phyloP scores from a whole-genome alignment of 2,329 filamentous ascomycete genomes.

The Diplocarpon rosae region DNA sequence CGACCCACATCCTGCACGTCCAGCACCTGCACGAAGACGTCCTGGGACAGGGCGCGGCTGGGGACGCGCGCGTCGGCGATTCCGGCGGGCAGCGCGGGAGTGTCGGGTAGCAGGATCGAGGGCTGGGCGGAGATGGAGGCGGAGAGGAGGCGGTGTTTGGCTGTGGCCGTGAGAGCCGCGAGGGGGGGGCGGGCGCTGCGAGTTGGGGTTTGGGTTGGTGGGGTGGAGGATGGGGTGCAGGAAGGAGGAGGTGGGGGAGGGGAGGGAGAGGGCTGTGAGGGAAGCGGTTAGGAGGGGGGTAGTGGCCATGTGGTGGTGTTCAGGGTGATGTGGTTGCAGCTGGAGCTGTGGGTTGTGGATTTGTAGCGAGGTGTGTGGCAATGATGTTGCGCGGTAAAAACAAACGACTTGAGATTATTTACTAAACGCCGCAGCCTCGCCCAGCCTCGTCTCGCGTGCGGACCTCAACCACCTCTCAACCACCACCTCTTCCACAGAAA shows the following conservation, averaged over 20 bases:
- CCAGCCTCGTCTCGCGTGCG: constrained; percentile 13
- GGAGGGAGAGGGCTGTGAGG: constrained; percentile 14
- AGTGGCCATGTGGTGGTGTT: constrained; percentile 5
- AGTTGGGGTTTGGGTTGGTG: constrained; percentile 2
- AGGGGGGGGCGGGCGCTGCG: constrained; percentile 36
- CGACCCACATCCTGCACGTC: constrained; percentile 75
- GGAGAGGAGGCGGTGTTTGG: constrained; percentile 67
- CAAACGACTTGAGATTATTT: neutral
- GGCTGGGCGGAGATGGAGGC: constrained; percentile 49
- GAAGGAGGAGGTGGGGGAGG: constrained; percentile 15
- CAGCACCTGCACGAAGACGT: constrained; percentile 70
- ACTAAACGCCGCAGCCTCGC: too few relatives aligned
- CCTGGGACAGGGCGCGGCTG: constrained; percentile 44
- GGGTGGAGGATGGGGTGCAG: constrained; percentile 17
- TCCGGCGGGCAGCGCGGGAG: constrained; percentile 45
- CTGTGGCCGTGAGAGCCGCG: constrained; percentile 47
- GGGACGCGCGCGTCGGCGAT: constrained; percentile 41
- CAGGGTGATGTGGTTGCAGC: too few relatives aligned
- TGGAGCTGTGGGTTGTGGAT: too few relatives aligned
- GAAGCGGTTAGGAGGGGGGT: constrained; percentile 13
- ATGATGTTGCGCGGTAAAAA: too few relatives aligned
- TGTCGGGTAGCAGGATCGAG: constrained; percentile 35
- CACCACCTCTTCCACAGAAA: neutral
- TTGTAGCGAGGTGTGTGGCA: too few relatives aligned
- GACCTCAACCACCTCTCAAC: constrained; percentile 4